A percentile compares a stretch with the other conserved stretches of the same genome.
These are phyloP conservation scores for Diutina catenulata DNA, from an alignment of 1,139 yeast genomes.

Conservation along the genomic window DNA sequence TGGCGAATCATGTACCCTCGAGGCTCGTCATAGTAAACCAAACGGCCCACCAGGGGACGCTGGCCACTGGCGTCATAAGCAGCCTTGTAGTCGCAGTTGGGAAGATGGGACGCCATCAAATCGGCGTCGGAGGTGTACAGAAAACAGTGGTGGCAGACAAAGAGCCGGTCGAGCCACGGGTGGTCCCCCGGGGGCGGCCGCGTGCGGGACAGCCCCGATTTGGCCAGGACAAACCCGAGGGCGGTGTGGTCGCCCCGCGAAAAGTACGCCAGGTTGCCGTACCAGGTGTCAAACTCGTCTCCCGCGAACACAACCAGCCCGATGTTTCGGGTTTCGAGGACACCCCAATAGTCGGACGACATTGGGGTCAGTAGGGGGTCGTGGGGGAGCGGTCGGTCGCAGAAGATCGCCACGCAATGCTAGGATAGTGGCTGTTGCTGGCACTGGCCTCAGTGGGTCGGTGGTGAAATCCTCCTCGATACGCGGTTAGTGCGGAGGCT, in stretches of 20 bases:
- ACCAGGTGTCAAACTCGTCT: conserved; percentile 67
- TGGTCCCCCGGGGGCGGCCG: conserved; percentile 6
- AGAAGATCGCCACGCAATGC: no score
- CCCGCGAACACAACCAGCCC: conserved; percentile 53
- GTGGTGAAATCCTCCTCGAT: no score
- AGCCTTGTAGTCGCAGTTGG: conserved; percentile 26
- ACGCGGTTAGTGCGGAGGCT: no score
- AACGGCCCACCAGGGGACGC: conserved; percentile 46
- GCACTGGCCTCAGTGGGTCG: no score
- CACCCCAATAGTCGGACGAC: conserved; percentile 33
- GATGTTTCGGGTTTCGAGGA: conserved; percentile 49
- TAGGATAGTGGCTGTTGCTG: no score
- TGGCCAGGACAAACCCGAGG: neutral
- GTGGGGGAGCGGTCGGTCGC: no score
- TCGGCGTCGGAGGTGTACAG: conserved; percentile 46
- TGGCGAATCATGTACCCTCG: conserved; percentile 40
- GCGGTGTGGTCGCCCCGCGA: conserved; percentile 14
- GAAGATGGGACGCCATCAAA: conserved; percentile 30
- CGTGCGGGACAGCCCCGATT: conserved; percentile 5
- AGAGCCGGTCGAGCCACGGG: conserved; percentile 49
- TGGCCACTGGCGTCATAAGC: conserved; percentile 12
- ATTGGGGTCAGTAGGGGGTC: no score
- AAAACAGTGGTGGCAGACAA: conserved; percentile 76
- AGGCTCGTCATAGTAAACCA: conserved; percentile 53
- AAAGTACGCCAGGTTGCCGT: conserved; percentile 74